These are phyloP conservation scores for Suillus lakei DNA, from an alignment of 768 basidiomycete genomes.

Conservation along the genomic window DNA sequence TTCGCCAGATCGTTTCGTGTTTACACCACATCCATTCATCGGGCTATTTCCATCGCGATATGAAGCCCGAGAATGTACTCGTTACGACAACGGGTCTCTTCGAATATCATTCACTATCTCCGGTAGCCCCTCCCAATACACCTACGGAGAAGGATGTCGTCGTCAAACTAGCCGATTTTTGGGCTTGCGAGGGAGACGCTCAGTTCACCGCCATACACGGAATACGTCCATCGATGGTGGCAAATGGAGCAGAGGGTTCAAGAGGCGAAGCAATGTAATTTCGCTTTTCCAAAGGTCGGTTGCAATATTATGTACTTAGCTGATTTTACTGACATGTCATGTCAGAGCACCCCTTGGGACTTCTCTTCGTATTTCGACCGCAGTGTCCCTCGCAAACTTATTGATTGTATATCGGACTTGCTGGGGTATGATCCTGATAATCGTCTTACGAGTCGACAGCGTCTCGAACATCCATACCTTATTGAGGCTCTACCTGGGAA, in stretches of 20 bases:
- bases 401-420: constrained; percentile 92
- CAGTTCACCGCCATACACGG: constrained; percentile 93
- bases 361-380: constrained; percentile 78
- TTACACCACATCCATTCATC: constrained; percentile 90
- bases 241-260: constrained; percentile 82
- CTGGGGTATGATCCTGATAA: constrained; percentile 90
- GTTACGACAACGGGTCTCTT: constrained; percentile 97
- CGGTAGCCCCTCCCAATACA: constrained; percentile 62
- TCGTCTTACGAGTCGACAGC: constrained; percentile 85
- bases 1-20: constrained; percentile 88
- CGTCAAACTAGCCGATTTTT: constrained; percentile 98
- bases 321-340: constrained; percentile 12
- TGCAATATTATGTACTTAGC: constrained; percentile 1
- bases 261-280: constrained; percentile 84
- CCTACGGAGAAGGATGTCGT: constrained; percentile 92
- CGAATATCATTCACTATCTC: constrained; percentile 86
- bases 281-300: constrained; percentile 87
- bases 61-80: constrained; percentile 99
- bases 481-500: constrained; percentile 75
- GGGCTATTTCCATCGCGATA: constrained; percentile 98
- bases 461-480: constrained; percentile 89
- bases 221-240: constrained; percentile 96
- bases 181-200: constrained; percentile 91
- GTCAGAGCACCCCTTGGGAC: constrained; percentile 67
- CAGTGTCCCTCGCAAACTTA: constrained; percentile 74